These are phyloP conservation scores for Naganishia sp. DNA, from an alignment of 1,284 basidiomycete genomes.

Conservation along the genomic window DNA sequence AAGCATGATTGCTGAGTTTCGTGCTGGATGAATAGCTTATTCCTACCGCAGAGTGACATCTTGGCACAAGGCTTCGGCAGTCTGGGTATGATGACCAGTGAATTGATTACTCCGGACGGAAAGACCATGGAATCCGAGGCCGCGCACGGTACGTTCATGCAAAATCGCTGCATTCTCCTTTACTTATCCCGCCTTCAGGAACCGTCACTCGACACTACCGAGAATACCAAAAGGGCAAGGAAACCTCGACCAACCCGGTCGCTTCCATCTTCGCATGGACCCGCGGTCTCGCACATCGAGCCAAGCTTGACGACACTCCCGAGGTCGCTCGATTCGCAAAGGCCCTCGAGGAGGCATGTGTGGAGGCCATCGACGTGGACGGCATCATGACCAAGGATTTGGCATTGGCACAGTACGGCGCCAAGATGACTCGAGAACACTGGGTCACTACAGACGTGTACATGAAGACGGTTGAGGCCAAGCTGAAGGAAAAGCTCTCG, in stretches of 20 bases:
- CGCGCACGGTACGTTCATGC: slow-evolving; percentile 69
- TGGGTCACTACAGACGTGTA: slow-evolving; percentile 91
- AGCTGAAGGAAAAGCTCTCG: slow-evolving; percentile 34
- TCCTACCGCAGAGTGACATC: slow-evolving; percentile 69
- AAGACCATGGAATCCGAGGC: slow-evolving; percentile 88
- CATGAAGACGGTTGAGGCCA: slow-evolving; percentile 72
- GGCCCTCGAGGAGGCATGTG: slow-evolving; percentile 81
- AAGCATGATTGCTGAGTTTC: slow-evolving; percentile 26
- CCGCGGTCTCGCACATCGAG: slow-evolving; percentile 87
- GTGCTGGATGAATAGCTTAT: not conserved
- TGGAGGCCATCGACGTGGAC: slow-evolving; percentile 88
- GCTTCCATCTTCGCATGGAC: slow-evolving; percentile 99
- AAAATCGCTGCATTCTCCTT: not conserved
- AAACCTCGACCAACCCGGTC: slow-evolving; percentile 96
- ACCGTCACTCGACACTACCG: slow-evolving; percentile 90
- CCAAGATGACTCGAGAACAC: slow-evolving; percentile 84
- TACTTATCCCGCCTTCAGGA: not conserved
- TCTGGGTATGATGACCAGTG: slow-evolving; percentile 96
- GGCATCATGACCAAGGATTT: slow-evolving; percentile 96
- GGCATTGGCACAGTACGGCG: slow-evolving; percentile 91
- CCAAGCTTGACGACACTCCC: slow-evolving; percentile 85
- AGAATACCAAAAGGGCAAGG: slow-evolving; percentile 92
- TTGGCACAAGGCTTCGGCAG: slow-evolving; percentile 87
- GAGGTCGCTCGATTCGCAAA: slow-evolving; percentile 73
- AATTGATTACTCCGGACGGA: slow-evolving; percentile 95